Conservation (phyloP, 2,329 filamentous ascomycete species). For the Arthrobotrys iridis region DNA sequence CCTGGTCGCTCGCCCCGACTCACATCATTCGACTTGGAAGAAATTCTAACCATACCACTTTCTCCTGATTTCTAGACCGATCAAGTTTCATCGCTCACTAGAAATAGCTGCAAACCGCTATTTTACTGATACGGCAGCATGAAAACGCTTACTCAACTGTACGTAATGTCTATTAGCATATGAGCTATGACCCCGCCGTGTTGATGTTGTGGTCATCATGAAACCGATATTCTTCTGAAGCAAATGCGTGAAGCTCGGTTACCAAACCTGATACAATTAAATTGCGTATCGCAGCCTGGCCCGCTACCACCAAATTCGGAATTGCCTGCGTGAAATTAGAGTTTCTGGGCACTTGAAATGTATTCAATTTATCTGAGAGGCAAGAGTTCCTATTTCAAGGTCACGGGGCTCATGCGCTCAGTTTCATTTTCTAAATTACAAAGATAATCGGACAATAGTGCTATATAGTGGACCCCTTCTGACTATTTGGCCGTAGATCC, state of each 20-base stretch:
- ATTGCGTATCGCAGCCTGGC: slow-evolving; percentile 46
- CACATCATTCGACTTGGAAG: not conserved
- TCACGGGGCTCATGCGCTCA: not conserved
- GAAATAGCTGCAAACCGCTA: not conserved
- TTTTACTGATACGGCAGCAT: not conserved
- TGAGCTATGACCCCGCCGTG: slow-evolving; percentile 46
- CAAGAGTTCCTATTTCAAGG: slow-evolving; percentile 32
- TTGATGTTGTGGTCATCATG: slow-evolving; percentile 54
- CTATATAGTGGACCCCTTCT: not conserved
- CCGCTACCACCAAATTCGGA: slow-evolving; percentile 35
- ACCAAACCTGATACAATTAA: slow-evolving; percentile 54
- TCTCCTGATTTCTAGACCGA: slow-evolving; percentile 13
- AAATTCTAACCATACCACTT: slow-evolving; percentile 19
- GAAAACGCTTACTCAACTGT: slow-evolving; percentile 17
- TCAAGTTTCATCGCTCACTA: not conserved
- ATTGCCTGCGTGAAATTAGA: slow-evolving; percentile 37
- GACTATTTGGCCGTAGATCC: not conserved
- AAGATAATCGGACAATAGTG: not conserved
- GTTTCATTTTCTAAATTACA: slow-evolving; percentile 37
- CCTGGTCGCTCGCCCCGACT: slow-evolving; percentile 38
- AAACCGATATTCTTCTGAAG: slow-evolving; percentile 48
- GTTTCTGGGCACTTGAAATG: slow-evolving; percentile 14
- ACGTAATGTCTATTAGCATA: not conserved
- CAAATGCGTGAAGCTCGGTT: slow-evolving; percentile 51
- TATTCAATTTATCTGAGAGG: slow-evolving; percentile 32